Conservation (phyloP, 306 rosid genomes). For the Corylus heterophylla region DNA sequence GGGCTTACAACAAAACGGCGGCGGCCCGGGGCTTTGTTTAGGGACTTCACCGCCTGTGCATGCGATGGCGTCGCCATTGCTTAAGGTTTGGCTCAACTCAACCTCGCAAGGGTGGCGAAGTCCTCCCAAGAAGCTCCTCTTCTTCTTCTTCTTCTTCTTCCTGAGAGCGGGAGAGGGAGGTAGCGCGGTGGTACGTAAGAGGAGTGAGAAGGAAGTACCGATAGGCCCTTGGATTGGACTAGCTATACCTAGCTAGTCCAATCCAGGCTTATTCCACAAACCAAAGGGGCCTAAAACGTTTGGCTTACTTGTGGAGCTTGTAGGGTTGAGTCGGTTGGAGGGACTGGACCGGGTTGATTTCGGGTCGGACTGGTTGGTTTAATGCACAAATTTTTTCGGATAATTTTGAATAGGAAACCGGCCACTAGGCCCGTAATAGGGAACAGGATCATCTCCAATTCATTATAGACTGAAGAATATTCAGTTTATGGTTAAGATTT, state of each 20-base stretch:
- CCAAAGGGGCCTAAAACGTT: no score
- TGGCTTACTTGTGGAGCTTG: background rate
- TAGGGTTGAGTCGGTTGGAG: background rate
- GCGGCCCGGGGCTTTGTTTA: conserved; percentile 70
- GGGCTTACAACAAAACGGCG: conserved; percentile 73
- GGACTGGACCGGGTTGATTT: background rate
- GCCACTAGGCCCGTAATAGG: no score
- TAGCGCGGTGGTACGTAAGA: background rate
- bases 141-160: background rate
- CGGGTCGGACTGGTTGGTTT: background rate
- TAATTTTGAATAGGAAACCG: no score
- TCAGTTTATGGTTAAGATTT: no score
- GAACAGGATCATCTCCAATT: no score
- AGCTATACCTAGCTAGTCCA: no score
- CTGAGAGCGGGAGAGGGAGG: background rate
- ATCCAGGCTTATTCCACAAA: no score
- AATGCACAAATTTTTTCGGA: no score
- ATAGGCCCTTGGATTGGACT: no score
- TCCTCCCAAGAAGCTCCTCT: background rate
- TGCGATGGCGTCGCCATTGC: conserved; percentile 68
- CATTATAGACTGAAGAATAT: no score
- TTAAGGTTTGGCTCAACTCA: background rate
- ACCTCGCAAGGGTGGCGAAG: background rate
- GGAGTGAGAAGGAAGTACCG: background rate
- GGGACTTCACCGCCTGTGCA: conserved; percentile 86